Evolutionary conservation across 345 rosid species (phyloP).

Genomic region (Durio zibethinus): DNA sequence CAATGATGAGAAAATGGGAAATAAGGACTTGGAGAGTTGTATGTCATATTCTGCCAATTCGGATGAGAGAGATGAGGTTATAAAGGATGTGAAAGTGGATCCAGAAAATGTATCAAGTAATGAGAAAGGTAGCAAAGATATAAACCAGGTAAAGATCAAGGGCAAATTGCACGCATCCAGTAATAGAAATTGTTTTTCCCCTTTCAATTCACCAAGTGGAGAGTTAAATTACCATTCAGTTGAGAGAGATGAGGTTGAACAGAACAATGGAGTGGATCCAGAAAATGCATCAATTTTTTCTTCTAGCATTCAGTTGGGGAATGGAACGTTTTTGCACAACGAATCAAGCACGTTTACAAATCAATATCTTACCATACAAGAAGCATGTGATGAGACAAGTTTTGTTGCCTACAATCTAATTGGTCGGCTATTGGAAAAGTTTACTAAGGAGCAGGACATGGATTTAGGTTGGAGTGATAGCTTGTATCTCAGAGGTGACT

Average conservation of each 20-base stretch:
- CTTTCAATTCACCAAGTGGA: conserved; percentile 13
- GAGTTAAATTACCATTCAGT: conserved; percentile 7
- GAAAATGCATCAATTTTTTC: conserved; percentile 24
- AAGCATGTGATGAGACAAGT: conserved; percentile 65
- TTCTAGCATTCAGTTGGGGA: conserved; percentile 19
- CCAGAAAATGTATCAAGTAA: background rate
- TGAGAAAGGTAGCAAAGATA: background rate
- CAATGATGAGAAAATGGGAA: conserved; percentile 20
- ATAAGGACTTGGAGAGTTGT: conserved; percentile 18
- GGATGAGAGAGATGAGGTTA: conserved; percentile 5
- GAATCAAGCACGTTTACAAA: conserved; percentile 31
- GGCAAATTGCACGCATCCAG: background rate
- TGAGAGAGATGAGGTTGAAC: conserved; percentile 29
- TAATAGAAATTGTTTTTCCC: conserved; percentile 14
- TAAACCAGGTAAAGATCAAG: background rate
- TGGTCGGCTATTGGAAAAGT: conserved; percentile 49
- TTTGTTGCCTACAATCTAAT: conserved; percentile 64
- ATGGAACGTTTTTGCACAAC: conserved; percentile 21
- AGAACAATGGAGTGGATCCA: conserved; percentile 19
- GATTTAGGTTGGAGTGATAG: conserved; percentile 31
- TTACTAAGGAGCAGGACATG: conserved; percentile 41
- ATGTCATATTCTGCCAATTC: conserved; percentile 30
- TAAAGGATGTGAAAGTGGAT: background rate
- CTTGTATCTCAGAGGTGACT: conserved; percentile 48
- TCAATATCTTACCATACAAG: conserved; percentile 69